Base-by-base conservation (phyloP, 2,329 filamentous ascomycete genomes). In the Emergomyces pasteurianus region DNA sequence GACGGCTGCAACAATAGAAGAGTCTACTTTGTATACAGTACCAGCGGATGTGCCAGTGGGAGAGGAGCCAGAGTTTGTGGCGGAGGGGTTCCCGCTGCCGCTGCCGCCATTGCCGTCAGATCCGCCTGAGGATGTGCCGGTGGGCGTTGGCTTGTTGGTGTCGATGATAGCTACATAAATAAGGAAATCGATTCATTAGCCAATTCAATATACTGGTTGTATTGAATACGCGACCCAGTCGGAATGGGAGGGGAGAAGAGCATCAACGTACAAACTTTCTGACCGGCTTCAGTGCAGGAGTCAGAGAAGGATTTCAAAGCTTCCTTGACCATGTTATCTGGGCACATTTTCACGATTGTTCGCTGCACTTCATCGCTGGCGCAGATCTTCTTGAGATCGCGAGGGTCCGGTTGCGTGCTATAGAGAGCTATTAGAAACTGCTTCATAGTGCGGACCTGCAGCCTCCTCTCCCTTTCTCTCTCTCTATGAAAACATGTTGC, bases 331-430 rank as follows among this genome's bases (percentile, higher is more conserved):
- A 61, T 61, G 38, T 70, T 65, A 36, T 70, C 66, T 43, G 66
- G 69, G 63, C 77, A 79, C 47, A 69, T 58, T 31, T 71, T 67
- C 43, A 63, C 63, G 63, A 79, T 77, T 46, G 69, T 63, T 6
- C 68, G 65, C 66, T 77, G 68, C 52, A 78, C 68, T 31, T 72
- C 68, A 47, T 68, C 65, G 36, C 70, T 68, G 55, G 73, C 73
- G 62, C 77, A 79, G 56, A 78, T 65, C 16, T 70, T 64, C 57
- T 72, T 68, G 36, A 78, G 64, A 62, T 78, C 71, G 43, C 70
- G 67, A 8, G 76, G 76, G 61, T 74, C 66, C 58, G 67, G 40
- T 59, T 74, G 67, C 52, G 70, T 67, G 63, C 74, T 76, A 50
- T 61, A 36, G 50, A 58, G 31, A 52, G 64, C 72, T 61, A 74